Percentiles rank a stretch among this genome's conserved stretches.
phyloP scores from a whole-genome alignment of 2,329 filamentous ascomycete genomes.

The Microdochium bolleyi region DNA sequence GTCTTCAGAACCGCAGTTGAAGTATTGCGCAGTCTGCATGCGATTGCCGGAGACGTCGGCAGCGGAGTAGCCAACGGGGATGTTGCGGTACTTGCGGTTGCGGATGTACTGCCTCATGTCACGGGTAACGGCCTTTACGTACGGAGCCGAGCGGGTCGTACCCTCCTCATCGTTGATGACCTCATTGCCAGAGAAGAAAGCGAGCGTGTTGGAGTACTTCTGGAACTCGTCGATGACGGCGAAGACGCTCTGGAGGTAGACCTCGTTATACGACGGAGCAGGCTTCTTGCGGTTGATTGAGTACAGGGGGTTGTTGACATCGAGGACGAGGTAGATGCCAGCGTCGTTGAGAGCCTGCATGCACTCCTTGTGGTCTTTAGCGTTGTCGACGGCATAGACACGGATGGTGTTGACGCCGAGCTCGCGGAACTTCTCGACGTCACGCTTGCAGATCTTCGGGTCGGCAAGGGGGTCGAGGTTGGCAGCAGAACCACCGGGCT shows the following conservation, averaged over 20 bases:
- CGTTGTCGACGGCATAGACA: slow-evolving; percentile 90
- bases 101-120: slow-evolving; percentile 67
- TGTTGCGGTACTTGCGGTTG: slow-evolving; percentile 49
- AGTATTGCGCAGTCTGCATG: slow-evolving; percentile 78
- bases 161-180: slow-evolving; percentile 61
- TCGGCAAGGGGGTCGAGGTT: slow-evolving; percentile 71
- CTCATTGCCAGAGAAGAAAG: slow-evolving; percentile 79
- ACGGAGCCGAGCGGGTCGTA: slow-evolving; percentile 60
- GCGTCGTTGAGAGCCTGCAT: slow-evolving; percentile 75
- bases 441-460: slow-evolving; percentile 61
- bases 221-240: slow-evolving; percentile 80
- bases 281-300: slow-evolving; percentile 74
- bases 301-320: slow-evolving; percentile 85
- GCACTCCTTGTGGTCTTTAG: slow-evolving; percentile 70
- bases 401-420: slow-evolving; percentile 87
- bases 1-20: slow-evolving; percentile 86
- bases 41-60: slow-evolving; percentile 83
- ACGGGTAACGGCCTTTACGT: slow-evolving; percentile 71
- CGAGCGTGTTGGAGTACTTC: slow-evolving; percentile 78
- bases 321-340: slow-evolving; percentile 85
- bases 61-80: slow-evolving; percentile 69
- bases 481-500: slow-evolving; percentile 50
- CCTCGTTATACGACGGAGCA: slow-evolving; percentile 73
- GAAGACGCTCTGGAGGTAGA: slow-evolving; percentile 78
- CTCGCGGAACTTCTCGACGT: slow-evolving; percentile 74